phyloP scores from a whole-genome alignment of 2,329 filamentous ascomycete genomes.

The Plectosphaerella cucumerina region DNA sequence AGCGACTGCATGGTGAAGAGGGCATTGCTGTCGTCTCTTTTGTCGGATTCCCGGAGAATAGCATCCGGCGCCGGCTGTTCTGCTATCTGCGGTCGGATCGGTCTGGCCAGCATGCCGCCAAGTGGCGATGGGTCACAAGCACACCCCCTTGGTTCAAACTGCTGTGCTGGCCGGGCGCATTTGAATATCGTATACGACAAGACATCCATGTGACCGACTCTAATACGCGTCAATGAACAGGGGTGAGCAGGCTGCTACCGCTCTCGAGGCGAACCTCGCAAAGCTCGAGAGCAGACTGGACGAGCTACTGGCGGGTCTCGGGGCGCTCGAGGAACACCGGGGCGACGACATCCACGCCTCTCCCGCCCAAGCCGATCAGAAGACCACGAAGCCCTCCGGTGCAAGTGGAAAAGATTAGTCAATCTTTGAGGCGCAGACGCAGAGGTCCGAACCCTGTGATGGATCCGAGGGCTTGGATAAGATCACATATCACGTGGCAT shows the following conservation, averaged over 20 bases:
- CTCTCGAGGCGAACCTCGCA: constrained; percentile 48
- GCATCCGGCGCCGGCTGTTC: too few relatives aligned
- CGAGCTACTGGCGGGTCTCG: constrained; percentile 46
- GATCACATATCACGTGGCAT: too few relatives aligned
- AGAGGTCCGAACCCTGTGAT: background rate
- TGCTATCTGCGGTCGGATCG: too few relatives aligned
- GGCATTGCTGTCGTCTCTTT: too few relatives aligned
- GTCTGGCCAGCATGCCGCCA: too few relatives aligned
- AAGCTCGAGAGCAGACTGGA: constrained; percentile 53
- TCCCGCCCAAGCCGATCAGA: background rate
- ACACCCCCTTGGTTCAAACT: too few relatives aligned
- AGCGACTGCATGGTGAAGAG: too few relatives aligned
- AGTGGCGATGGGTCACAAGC: too few relatives aligned
- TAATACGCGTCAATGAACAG: constrained; percentile 23
- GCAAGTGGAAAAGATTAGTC: too few relatives aligned
- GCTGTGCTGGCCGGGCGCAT: too few relatives aligned
- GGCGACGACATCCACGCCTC: background rate
- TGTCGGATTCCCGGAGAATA: too few relatives aligned
- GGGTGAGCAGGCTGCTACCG: constrained; percentile 50
- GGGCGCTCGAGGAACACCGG: constrained; percentile 16
- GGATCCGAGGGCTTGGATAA: background rate
- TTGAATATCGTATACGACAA: background rate
- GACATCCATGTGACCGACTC: background rate
- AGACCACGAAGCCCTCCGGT: too few relatives aligned
- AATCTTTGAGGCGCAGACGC: background rate